Percentiles rank a stretch among this genome's conserved stretches.
These are phyloP conservation scores for Stenocarpella maydis DNA, from an alignment of 2,329 filamentous ascomycete genomes.

Conservation along the genomic window DNA sequence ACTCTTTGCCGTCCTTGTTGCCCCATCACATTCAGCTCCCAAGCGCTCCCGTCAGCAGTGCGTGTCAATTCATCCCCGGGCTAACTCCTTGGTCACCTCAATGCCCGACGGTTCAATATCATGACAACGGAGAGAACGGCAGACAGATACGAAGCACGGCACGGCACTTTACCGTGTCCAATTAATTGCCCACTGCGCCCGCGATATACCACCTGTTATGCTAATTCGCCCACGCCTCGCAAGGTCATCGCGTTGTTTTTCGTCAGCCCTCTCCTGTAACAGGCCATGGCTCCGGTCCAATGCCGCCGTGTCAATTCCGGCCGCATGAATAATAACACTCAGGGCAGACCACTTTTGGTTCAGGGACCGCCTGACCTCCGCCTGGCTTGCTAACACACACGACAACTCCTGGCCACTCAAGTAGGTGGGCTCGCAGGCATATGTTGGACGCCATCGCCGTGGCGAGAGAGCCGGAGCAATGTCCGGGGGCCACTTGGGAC, in stretches of 20 bases:
- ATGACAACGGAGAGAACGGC: background rate
- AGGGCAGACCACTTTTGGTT: constrained; percentile 8
- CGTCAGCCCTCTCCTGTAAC: constrained; percentile 1
- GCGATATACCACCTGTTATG: background rate
- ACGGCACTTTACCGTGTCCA: background rate
- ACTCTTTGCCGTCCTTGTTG: background rate
- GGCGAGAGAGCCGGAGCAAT: background rate
- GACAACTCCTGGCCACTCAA: background rate
- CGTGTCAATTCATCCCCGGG: constrained; percentile 20
- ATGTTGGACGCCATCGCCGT: background rate
- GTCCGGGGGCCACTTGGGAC: background rate
- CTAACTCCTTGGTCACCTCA: constrained; percentile 14
- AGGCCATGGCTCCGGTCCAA: background rate
- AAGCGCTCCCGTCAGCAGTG: constrained; percentile 25
- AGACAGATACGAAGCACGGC: too few species aligned
- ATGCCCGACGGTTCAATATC: constrained; percentile 21
- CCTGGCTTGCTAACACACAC: background rate
- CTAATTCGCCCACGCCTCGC: background rate
- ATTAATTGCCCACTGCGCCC: background rate
- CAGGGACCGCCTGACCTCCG: constrained; percentile 8
- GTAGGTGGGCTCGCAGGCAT: too few species aligned
- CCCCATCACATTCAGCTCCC: background rate
- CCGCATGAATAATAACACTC: constrained; percentile 20
- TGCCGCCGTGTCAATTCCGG: constrained; percentile 1
- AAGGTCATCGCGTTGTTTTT: background rate